Conservation (phyloP, 371 early-diverging fungal species). For the Mortierella sp. region DNA sequence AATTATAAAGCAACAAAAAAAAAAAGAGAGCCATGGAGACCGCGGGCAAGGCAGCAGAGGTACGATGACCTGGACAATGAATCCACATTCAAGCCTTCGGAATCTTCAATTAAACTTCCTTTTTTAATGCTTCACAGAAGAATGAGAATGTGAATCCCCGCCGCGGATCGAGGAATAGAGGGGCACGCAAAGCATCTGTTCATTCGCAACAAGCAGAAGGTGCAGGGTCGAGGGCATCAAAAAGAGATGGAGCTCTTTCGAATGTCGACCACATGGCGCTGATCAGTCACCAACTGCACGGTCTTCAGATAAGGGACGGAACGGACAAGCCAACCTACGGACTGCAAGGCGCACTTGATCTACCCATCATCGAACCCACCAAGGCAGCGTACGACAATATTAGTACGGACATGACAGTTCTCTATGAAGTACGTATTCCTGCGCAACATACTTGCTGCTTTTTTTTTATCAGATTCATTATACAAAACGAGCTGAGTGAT, state of each 20-base stretch:
- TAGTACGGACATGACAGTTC: constrained; percentile 8
- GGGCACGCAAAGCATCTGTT: too few relatives aligned
- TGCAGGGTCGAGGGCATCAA: neutral
- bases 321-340: constrained; percentile 10
- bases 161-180: too few relatives aligned
- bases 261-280: neutral
- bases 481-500: too few relatives aligned
- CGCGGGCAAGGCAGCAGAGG: too few relatives aligned
- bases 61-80: too few relatives aligned
- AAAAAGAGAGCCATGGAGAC: too few relatives aligned
- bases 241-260: neutral
- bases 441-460: neutral
- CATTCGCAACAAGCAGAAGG: neutral
- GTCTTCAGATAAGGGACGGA: constrained; percentile 12
- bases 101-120: too few relatives aligned
- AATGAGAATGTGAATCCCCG: too few relatives aligned
- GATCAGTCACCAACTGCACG: constrained; percentile 2
- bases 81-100: too few relatives aligned
- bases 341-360: constrained; percentile 16
- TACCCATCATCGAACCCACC: constrained; percentile 7
- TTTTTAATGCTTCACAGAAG: too few relatives aligned
- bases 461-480: neutral
- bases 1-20: too few relatives aligned
- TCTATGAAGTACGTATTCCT: constrained; percentile 18
- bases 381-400: constrained; percentile 4